Base-by-base conservation (phyloP, 78 protist species). In the Polysphondylium violaceum region DNA sequence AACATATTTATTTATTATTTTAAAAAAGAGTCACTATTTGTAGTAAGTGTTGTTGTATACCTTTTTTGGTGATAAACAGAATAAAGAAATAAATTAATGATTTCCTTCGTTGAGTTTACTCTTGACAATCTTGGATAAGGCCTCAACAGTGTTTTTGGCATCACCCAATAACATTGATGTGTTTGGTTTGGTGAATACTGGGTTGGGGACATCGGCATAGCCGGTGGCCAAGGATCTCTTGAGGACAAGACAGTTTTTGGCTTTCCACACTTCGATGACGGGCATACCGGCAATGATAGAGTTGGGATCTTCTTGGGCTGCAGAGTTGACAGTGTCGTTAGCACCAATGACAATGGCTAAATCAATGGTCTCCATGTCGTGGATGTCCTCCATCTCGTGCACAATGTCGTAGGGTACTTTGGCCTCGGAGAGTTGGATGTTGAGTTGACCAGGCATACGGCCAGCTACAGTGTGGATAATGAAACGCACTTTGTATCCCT, bases 391-490 rank as follows among this genome's bases (percentile, higher is more conserved):
- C 99, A 99, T 98, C 76, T 97, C 99, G 36, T 68, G 58, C n/a
- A 99, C 99, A 25, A 97, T 88, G 58, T 99, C 99, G 71, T 98
- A 99, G 17, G 99, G 99, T 21, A 98, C 98, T 27, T 92, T 83
- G 3, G 99, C 99, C 94, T 99, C 99, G 11, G 98, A 97, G 1
- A 99, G 95, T 12, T 98, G 79, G 60, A 99, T 99, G 76, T 98
- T 97, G 71, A 99, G 71, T 47, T 99, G 99, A 7, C 99, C 99
- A 9, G 99, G 99, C 56, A 97, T 71, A 21, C 99, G 91, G 23
- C 99, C 98, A 0, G 99, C 99, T 0, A 98, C 99, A 1, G 99
- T 99, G 67, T 98, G 99, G 36, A 98, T 96, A 27, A 85, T 97
- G 53, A 98, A 98, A 4, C 81, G 47, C 6, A 98, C 99, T 0